Conservation (phyloP, 2,329 filamentous ascomycete species). For the Fusarium metavorans region DNA sequence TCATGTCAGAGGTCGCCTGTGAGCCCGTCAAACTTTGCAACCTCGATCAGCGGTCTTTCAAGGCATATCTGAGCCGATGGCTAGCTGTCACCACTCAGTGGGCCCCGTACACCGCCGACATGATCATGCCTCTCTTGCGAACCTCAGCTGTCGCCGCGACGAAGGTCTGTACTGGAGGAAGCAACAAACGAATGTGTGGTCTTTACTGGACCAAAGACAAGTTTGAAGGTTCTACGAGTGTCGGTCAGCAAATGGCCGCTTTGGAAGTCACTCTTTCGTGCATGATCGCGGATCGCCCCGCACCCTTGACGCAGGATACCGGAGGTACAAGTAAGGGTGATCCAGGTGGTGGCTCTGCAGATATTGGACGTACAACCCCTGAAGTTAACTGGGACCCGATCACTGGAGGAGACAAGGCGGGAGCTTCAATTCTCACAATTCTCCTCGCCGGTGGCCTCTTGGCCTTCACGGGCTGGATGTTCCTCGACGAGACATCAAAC, state of each 20-base stretch:
- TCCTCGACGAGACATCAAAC: conserved; percentile 60
- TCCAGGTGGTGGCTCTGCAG: conserved; percentile 59
- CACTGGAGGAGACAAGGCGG: conserved; percentile 73
- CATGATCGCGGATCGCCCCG: conserved; percentile 60
- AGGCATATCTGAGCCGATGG: conserved; percentile 72
- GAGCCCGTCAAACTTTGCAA: conserved; percentile 72
- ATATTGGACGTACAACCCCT: conserved; percentile 55
- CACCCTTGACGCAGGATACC: conserved; percentile 60
- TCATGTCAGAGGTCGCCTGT: conserved; percentile 76
- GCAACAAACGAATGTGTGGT: conserved; percentile 69
- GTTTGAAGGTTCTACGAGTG: conserved; percentile 71
- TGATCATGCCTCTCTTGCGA: conserved; percentile 65
- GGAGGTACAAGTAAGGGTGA: conserved; percentile 70
- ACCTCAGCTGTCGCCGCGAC: conserved; percentile 69
- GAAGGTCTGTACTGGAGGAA: conserved; percentile 68
- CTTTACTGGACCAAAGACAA: conserved; percentile 67
- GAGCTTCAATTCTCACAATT: conserved; percentile 74
- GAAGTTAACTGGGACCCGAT: conserved; percentile 45
- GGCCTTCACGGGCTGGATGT: conserved; percentile 62
- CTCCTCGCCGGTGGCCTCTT: conserved; percentile 66
- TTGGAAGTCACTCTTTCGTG: conserved; percentile 74
- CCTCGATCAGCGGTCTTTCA: conserved; percentile 72
- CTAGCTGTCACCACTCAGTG: conserved; percentile 72
- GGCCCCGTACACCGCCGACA: conserved; percentile 68
- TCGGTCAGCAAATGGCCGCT: conserved; percentile 79